Evolutionary conservation across 352 stramenopile genomes (phyloP), one percentile per base, ranked within the genome.

Genomic region (Pythium periplocum): DNA sequence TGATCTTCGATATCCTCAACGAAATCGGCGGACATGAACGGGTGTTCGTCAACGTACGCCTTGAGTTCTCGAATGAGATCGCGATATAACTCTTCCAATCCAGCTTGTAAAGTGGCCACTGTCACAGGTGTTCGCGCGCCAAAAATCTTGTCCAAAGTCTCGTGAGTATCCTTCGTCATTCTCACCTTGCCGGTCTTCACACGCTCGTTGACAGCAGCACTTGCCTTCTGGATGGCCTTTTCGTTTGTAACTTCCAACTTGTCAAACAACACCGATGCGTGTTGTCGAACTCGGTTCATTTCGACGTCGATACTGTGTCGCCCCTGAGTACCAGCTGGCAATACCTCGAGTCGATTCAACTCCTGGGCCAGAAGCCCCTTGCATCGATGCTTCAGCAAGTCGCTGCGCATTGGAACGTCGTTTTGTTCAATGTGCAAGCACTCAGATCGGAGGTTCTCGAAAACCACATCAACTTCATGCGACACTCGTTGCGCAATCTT

Each of bases 211-310:
- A 89, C 57, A 7, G 62, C 59, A 30, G 66, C 62, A 12, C 70
- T 78, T 1, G 75, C 73, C 41, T 78, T 78, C 12, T 88, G 76
- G 44, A 89, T 76, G 10, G 78, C 74, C 47, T 85, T 86, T 32
- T 87, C 78, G 34, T 92, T 92, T 2, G 68, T 59, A 6, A 92
- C 75, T 32, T 88, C 75, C 7, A 92, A 57, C 44, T 83, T 86
- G 49, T 90, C 78, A 59, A 87, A 90, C 31, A 92, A 50, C 6
- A 88, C 68, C 10, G 40, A 69, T 2, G 76, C 77, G 47, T 86
- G 80, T 45, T 90, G 68, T 38, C 68, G 61, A 41, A 92, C 57
- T 6, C 81, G 74, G n/a, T 59, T 62, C 17, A 67, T 74, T 47
- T 92, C 78, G 5, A 67, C 68, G 3, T 87, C 73, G 4, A 89